phyloP scores from a whole-genome alignment of 768 basidiomycete species.

The Termitomyces sp. region DNA sequence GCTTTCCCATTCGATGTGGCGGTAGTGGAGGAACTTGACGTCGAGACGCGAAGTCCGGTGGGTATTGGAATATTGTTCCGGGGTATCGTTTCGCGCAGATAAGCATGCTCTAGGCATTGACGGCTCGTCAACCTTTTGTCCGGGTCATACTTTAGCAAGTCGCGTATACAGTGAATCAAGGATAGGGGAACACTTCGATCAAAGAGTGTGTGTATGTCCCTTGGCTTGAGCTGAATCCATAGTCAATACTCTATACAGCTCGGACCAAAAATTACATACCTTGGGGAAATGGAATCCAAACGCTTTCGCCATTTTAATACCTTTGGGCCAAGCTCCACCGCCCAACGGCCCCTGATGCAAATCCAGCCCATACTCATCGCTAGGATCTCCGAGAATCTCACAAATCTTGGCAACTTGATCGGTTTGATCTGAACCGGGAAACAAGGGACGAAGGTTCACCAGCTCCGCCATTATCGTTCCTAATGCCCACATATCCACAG shows the following conservation, averaged over 20 bases:
- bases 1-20: constrained; percentile 32
- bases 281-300: constrained; percentile 89
- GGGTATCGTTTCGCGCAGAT: constrained; percentile 77
- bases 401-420: constrained; percentile 92
- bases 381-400: constrained; percentile 91
- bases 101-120: constrained; percentile 85
- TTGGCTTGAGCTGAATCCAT: constrained; percentile 53
- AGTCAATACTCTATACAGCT: constrained; percentile 5
- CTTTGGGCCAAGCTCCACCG: constrained; percentile 85
- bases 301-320: constrained; percentile 81
- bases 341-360: constrained; percentile 65
- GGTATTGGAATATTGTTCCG: constrained; percentile 66
- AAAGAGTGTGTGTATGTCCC: constrained; percentile 70
- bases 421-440: constrained; percentile 89
- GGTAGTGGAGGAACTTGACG: constrained; percentile 30
- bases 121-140: constrained; percentile 79
- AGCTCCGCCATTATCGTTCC: constrained; percentile 98
- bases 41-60: constrained; percentile 42
- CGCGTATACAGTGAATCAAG: constrained; percentile 87
- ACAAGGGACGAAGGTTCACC: constrained; percentile 90
- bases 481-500: constrained; percentile 99
- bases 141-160: constrained; percentile 91
- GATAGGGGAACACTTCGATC: constrained; percentile 73
- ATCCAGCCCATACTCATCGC: constrained; percentile 78
- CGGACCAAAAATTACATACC: constrained; percentile 42